phyloP scores from a whole-genome alignment of 768 basidiomycete genomes.

The Rhodotorula diobovata region DNA sequence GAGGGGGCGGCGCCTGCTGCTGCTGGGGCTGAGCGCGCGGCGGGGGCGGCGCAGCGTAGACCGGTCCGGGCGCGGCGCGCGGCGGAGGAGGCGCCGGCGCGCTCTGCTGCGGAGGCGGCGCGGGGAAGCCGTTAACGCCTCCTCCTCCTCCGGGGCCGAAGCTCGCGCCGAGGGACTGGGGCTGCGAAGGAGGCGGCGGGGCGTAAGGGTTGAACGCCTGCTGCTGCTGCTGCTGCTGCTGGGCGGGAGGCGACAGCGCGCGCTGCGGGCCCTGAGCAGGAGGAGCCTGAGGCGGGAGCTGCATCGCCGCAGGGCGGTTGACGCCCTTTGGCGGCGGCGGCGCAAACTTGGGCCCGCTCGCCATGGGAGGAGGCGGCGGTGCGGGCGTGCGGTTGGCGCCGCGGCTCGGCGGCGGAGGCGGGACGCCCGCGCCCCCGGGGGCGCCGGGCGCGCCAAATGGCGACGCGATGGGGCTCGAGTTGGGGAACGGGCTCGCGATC shows the following conservation, averaged over 20 bases:
- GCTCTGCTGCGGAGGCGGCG: constrained; percentile 35
- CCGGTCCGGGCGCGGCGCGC: neutral
- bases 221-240: neutral
- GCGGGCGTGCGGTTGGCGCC: constrained; percentile 46
- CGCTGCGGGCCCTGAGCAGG: too few species aligned
- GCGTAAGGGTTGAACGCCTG: neutral
- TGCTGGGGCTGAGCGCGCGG: constrained; percentile 45
- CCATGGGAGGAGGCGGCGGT: constrained; percentile 50
- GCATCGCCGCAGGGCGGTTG: neutral
- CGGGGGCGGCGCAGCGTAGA: constrained; percentile 47
- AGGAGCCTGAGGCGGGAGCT: neutral
- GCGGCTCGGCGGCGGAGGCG: constrained; percentile 51
- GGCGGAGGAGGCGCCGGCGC: neutral
- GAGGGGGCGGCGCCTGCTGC: constrained; percentile 29
- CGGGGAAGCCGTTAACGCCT: neutral
- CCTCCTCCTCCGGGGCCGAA: too few species aligned
- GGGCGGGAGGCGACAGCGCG: neutral
- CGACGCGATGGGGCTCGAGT: constrained; percentile 16
- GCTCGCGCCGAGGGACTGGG: neutral
- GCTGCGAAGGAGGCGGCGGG: neutral
- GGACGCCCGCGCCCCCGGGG: constrained; percentile 35
- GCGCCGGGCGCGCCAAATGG: neutral
- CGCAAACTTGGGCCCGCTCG: constrained; percentile 47
- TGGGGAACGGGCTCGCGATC: constrained; percentile 40
- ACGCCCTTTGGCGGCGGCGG: constrained; percentile 1